Percentiles rank a stretch among this genome's conserved stretches.
phyloP scores from a whole-genome alignment of 1,139 yeast genomes.

The Pneumocystis jirovecii region DNA sequence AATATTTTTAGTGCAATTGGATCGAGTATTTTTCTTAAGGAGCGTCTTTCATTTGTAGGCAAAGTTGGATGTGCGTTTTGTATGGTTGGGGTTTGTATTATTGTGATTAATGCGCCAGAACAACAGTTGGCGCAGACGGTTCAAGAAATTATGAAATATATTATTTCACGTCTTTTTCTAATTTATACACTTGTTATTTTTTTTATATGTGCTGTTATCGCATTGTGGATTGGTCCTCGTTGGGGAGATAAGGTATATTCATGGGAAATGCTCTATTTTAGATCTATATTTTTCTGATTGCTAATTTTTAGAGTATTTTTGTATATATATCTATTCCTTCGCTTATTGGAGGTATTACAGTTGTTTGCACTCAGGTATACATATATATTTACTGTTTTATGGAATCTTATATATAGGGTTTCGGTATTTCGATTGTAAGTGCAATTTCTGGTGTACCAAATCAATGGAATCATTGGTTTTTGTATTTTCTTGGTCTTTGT shows the following conservation, averaged over 20 bases:
- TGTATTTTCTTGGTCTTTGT: slow-evolving; percentile 11
- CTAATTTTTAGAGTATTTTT: slow-evolving; percentile 5
- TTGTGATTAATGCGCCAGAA: slow-evolving; percentile 12
- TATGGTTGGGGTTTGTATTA: slow-evolving; percentile 7
- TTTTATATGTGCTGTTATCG: slow-evolving; percentile 5
- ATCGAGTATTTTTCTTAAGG: slow-evolving; percentile 13
- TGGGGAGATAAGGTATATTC: slow-evolving; percentile 6
- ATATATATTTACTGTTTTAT: not conserved
- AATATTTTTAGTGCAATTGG: slow-evolving; percentile 8
- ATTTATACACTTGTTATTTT: slow-evolving; percentile 8
- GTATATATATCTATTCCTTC: slow-evolving; percentile 13
- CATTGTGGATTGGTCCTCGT: slow-evolving; percentile 12
- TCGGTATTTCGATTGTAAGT: slow-evolving; percentile 13
- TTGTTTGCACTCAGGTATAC: slow-evolving; percentile 11
- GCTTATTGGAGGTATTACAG: slow-evolving; percentile 13
- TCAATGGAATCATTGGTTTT: slow-evolving; percentile 14
- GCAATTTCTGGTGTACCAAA: slow-evolving; percentile 12
- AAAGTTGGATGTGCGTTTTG: slow-evolving; percentile 13
- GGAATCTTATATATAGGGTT: slow-evolving; percentile 2
- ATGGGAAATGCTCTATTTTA: not conserved
- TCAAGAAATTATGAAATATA: slow-evolving; percentile 10
- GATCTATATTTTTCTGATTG: not conserved
- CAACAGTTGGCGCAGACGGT: slow-evolving; percentile 9
- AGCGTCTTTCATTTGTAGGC: slow-evolving; percentile 13
- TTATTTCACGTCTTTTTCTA: slow-evolving; percentile 8